Evolutionary conservation across 306 rosid species (phyloP).

Genomic region (Phaseolus lunatus): DNA sequence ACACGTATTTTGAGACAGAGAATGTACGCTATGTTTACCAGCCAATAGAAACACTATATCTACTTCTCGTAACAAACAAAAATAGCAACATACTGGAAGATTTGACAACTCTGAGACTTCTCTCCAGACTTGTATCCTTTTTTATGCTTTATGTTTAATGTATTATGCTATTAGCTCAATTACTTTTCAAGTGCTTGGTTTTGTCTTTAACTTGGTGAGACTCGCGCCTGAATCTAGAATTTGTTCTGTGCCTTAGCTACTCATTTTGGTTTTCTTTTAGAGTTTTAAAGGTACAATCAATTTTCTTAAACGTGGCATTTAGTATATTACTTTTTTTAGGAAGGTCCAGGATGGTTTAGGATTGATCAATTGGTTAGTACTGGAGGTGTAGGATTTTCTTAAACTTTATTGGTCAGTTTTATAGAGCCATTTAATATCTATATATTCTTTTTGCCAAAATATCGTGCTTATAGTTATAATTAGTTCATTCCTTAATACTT

Average conservation of each 20-base stretch:
- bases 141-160: slow-evolving; percentile 34
- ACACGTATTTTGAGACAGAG: slow-evolving; percentile 90
- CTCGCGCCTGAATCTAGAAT: slow-evolving; percentile 27
- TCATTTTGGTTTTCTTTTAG: slow-evolving; percentile 11
- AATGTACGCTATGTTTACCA: slow-evolving; percentile 95
- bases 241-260: slow-evolving; percentile 20
- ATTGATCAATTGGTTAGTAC: slow-evolving; percentile 18
- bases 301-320: slow-evolving; percentile 21
- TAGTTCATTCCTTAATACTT: slow-evolving; percentile 60
- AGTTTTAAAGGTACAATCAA: slow-evolving; percentile 28
- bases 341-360: slow-evolving; percentile 27
- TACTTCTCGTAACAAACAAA: slow-evolving; percentile 94
- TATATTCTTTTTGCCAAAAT: slow-evolving; percentile 2
- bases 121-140: slow-evolving; percentile 95
- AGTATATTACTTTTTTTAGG: slow-evolving; percentile 1
- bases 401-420: not conserved
- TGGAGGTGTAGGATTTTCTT: not conserved
- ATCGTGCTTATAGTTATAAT: not conserved
- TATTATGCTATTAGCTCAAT: slow-evolving; percentile 21
- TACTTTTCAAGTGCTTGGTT: slow-evolving; percentile 37
- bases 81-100: slow-evolving; percentile 97
- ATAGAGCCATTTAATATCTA: not conserved
- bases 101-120: slow-evolving; percentile 85
- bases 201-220: slow-evolving; percentile 33
- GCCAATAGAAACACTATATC: slow-evolving; percentile 86